phyloP scores from a whole-genome alignment of 2,329 filamentous ascomycete genomes.

The Aspergillus neotritici region DNA sequence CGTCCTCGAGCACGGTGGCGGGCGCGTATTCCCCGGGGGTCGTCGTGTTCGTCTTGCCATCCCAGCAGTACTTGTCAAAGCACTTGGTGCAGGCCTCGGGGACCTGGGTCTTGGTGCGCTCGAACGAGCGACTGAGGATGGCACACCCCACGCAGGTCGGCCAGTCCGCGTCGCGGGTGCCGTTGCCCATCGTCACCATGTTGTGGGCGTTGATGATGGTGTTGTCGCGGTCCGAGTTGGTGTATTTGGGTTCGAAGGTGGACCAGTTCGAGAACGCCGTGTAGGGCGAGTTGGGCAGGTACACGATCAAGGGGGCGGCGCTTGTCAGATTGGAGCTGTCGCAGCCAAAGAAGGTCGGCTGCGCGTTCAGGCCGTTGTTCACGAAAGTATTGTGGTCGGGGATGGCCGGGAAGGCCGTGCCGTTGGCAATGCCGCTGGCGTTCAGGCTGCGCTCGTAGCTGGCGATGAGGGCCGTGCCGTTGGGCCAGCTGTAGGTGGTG shows the following conservation, averaged over 20 bases:
- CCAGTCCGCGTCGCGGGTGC: constrained; percentile 67
- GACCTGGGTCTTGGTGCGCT: constrained; percentile 60
- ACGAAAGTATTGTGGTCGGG: constrained; percentile 70
- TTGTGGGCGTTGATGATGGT: constrained; percentile 85
- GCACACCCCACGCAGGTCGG: constrained; percentile 77
- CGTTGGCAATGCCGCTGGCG: constrained; percentile 51
- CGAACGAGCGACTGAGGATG: constrained; percentile 66
- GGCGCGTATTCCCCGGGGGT: constrained; percentile 41
- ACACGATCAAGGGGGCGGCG: constrained; percentile 65
- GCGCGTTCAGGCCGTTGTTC: constrained; percentile 65
- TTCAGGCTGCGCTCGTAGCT: constrained; percentile 62
- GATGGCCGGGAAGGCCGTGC: constrained; percentile 62
- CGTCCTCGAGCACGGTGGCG: background rate
- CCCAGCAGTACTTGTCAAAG: constrained; percentile 81
- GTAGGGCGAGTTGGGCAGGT: constrained; percentile 83
- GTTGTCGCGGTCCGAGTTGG: constrained; percentile 59
- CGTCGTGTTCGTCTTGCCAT: constrained; percentile 56
- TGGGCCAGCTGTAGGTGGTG: constrained; percentile 62
- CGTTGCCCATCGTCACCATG: constrained; percentile 73
- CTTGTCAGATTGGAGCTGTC: constrained; percentile 56
- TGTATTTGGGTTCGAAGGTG: constrained; percentile 65
- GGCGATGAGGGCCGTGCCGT: constrained; percentile 65
- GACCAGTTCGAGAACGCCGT: constrained; percentile 68
- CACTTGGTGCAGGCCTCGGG: constrained; percentile 67
- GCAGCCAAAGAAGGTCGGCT: constrained; percentile 74